phyloP scores from a whole-genome alignment of 495 filamentous ascomycete genomes.

The Penicillium soppii region DNA sequence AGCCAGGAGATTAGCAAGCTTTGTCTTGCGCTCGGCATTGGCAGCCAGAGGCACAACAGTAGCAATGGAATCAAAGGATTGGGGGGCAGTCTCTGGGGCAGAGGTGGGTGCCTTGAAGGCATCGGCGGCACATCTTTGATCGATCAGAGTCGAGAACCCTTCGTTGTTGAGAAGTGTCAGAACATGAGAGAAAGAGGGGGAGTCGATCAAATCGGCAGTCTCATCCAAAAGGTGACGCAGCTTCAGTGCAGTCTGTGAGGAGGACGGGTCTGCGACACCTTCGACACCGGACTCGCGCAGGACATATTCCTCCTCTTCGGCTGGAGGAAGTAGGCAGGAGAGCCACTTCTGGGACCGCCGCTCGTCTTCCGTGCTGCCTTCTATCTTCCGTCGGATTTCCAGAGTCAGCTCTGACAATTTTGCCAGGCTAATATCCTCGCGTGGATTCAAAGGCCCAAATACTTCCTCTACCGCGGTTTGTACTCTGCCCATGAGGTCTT shows the following conservation, averaged over 20 bases:
- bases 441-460: constrained; percentile 80
- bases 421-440: constrained; percentile 80
- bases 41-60: constrained; percentile 34
- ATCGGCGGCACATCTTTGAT: constrained; percentile 71
- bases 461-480: constrained; percentile 77
- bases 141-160: constrained; percentile 76
- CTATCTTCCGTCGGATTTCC: constrained; percentile 78
- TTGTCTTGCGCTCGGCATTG: constrained; percentile 54
- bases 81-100: constrained; percentile 41
- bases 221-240: constrained; percentile 92
- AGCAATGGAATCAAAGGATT: constrained; percentile 42
- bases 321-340: constrained; percentile 76
- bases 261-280: constrained; percentile 46
- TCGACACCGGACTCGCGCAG: constrained; percentile 80
- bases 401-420: constrained; percentile 74
- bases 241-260: constrained; percentile 46
- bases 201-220: constrained; percentile 93
- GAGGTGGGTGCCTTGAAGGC: constrained; percentile 65
- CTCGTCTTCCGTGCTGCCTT: constrained; percentile 67
- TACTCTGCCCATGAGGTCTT: constrained; percentile 74
- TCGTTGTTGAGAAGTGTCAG: constrained; percentile 83
- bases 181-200: constrained; percentile 81
- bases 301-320: constrained; percentile 73
- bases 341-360: constrained; percentile 71
- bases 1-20: constrained; percentile 85